A percentile compares a stretch with the other conserved stretches of the same genome.
phyloP scores from a whole-genome alignment of 225 moss, liverwort and hornwort species.

The Polytrichum formosum region DNA sequence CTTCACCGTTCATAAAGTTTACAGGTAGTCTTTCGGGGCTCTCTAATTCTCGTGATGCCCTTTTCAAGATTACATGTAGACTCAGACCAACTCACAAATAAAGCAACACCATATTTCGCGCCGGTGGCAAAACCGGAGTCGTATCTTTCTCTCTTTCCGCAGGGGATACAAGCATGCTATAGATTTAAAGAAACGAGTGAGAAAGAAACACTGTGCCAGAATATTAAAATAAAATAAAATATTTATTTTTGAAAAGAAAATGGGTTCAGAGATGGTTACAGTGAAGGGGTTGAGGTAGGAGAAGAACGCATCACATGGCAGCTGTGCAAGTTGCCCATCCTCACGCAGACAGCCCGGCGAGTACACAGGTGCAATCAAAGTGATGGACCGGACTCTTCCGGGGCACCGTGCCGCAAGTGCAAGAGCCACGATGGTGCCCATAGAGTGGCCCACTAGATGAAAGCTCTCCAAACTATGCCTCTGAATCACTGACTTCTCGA shows the following conservation, averaged over 20 bases:
- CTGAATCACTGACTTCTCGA: slow-evolving; percentile 56
- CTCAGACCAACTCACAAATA: too few species aligned
- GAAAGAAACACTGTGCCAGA: not conserved
- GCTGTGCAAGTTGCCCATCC: slow-evolving; percentile 46
- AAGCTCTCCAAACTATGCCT: slow-evolving; percentile 44
- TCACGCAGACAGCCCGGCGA: slow-evolving; percentile 44
- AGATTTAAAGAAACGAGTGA: not conserved
- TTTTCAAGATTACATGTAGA: too few species aligned
- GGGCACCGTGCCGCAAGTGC: slow-evolving; percentile 66
- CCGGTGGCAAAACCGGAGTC: too few species aligned
- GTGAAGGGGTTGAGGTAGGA: slow-evolving; percentile 50
- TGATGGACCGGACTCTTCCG: slow-evolving; percentile 50
- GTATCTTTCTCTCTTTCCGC: too few species aligned
- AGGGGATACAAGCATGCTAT: too few species aligned
- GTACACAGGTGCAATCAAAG: slow-evolving; percentile 68
- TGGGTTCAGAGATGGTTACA: slow-evolving; percentile 16
- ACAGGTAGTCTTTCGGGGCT: too few species aligned
- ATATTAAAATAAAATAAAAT: too few species aligned
- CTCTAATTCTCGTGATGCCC: too few species aligned
- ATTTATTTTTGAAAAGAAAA: too few species aligned
- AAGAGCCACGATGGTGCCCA: slow-evolving; percentile 60
- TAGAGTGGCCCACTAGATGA: slow-evolving; percentile 70
- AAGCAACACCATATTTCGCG: too few species aligned
- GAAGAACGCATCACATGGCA: slow-evolving; percentile 60
- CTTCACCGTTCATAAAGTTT: too few species aligned